phyloP scores from a whole-genome alignment of 176 grass and related monocot species.

The Thalia dealbata region DNA sequence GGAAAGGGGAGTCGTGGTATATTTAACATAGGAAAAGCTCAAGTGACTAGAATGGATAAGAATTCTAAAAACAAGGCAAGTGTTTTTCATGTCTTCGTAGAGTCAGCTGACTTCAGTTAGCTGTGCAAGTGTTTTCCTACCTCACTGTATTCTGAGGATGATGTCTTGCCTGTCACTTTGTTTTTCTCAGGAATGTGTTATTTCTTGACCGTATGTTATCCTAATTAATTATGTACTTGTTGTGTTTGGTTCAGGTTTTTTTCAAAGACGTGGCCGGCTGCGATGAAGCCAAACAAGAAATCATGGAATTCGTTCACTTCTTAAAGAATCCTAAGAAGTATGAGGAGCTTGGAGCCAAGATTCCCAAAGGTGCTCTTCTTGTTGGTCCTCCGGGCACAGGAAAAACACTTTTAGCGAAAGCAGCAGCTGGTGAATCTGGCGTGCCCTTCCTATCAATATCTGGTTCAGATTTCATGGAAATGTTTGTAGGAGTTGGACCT shows the following conservation, averaged over 20 bases:
- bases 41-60: slow-evolving; percentile 90
- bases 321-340: slow-evolving; percentile 66
- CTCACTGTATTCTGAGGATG: background rate
- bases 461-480: slow-evolving; percentile 84
- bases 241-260: slow-evolving; percentile 1
- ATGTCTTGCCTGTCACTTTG: background rate
- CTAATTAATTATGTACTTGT: background rate
- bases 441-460: slow-evolving; percentile 68
- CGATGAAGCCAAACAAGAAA: slow-evolving; percentile 86
- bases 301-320: slow-evolving; percentile 84
- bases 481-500: slow-evolving; percentile 78
- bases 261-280: slow-evolving; percentile 56
- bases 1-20: slow-evolving; percentile 43
- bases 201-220: background rate
- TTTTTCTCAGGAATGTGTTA: background rate
- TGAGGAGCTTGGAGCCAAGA: slow-evolving; percentile 59
- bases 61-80: slow-evolving; percentile 86
- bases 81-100: background rate
- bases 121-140: background rate
- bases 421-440: slow-evolving; percentile 64
- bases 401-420: slow-evolving; percentile 79
- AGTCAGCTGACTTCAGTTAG: background rate
- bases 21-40: slow-evolving; percentile 86
- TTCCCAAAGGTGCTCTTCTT: slow-evolving; percentile 80
- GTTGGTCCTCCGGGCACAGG: slow-evolving; percentile 74